A percentile compares a stretch with the other conserved stretches of the same genome.
These are phyloP conservation scores for Kondoa subrosea DNA, from an alignment of 768 basidiomycete genomes.

Conservation along the genomic window DNA sequence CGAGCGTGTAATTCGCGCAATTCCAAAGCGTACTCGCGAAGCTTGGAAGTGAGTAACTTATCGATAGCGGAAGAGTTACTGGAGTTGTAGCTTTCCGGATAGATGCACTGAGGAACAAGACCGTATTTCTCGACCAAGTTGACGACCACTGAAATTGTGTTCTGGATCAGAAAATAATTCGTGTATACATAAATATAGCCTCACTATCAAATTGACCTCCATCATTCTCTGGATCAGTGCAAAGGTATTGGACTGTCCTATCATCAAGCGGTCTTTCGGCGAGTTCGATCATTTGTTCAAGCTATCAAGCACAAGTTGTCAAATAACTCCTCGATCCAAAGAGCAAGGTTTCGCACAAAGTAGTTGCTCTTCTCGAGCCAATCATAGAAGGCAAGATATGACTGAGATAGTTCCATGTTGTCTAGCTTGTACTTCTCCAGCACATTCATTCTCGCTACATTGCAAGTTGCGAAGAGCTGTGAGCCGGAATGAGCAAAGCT, in stretches of 20 bases:
- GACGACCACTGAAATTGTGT: conserved; percentile 4
- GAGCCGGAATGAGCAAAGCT: no score
- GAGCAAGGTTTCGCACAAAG: conserved; percentile 22
- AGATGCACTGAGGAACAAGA: conserved; percentile 51
- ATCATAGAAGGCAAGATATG: conserved; percentile 66
- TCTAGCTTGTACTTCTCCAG: conserved; percentile 6
- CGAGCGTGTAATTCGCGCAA: conserved; percentile 42
- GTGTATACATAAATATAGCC: no score
- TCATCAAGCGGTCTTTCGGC: conserved; percentile 64
- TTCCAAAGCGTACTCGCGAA: conserved; percentile 73
- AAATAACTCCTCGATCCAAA: not conserved
- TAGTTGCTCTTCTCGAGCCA: conserved; percentile 84
- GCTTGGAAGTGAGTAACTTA: conserved; percentile 64
- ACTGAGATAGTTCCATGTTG: conserved; percentile 66
- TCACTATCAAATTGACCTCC: conserved; percentile 34
- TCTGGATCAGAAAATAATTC: not conserved
- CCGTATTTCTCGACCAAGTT: conserved; percentile 53
- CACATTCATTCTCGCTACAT: conserved; percentile 31
- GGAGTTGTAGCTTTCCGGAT: conserved; percentile 55
- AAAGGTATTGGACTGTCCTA: conserved; percentile 60
- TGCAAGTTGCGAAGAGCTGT: conserved; percentile 78
- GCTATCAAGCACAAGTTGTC: conserved; percentile 39
- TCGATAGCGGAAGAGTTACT: conserved; percentile 57
- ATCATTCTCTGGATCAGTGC: conserved; percentile 62
- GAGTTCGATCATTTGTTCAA: conserved; percentile 69